Base-by-base conservation (phyloP, 2,329 filamentous ascomycete species). In the Aspergillus sp. region DNA sequence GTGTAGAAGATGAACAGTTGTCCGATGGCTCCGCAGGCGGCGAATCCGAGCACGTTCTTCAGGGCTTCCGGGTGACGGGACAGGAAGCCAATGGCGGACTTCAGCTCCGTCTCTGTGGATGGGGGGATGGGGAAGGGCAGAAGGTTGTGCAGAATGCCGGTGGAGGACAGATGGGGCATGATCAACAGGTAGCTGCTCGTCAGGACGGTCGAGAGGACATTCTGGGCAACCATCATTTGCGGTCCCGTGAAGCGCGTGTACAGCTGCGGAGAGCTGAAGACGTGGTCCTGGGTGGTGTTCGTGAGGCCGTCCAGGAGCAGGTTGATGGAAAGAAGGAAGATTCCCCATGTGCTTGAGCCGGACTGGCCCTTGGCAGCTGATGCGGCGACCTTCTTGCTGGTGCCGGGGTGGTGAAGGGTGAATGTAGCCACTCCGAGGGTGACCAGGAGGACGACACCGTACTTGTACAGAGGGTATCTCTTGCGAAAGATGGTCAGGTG, bases 181-280 rank as follows among this genome's bases (percentile, higher is more conserved):
- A 92, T 71, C 17, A 94, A 65, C 48, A 99, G 86, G 71, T 96
- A 98, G 0, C 80, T 72, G 19, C 85, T 82, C 3, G 93, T 98
- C 59, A 98, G 82, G 50, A 87, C 72, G 3, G 92, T 94, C 68
- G 86, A 89, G 77, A 98, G 90, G 58, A 96, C 81, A 75, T 98
- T 99, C 78, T 97, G 92, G 41, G 94, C 93, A 74, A 93, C 96
- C 95, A 99, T 99, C 95, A 99, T 99, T 84, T 99, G 95, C 61
- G 94, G 92, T 8, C 95, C 95, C 2, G 87, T 86, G 75, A 95
- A 97, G 13, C 89, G 88, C 65, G 86, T 87, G 78, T 92, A 96
- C 1, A 77, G 73, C 25, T 80, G 77, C 2, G 79, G 79, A 6
- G 86, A 83, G 64, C 80, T 78, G 75, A 98, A 97, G 75, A 99